These are phyloP conservation scores for Pythium guiyangense DNA, from an alignment of 352 stramenopile genomes.

Conservation along the genomic window DNA sequence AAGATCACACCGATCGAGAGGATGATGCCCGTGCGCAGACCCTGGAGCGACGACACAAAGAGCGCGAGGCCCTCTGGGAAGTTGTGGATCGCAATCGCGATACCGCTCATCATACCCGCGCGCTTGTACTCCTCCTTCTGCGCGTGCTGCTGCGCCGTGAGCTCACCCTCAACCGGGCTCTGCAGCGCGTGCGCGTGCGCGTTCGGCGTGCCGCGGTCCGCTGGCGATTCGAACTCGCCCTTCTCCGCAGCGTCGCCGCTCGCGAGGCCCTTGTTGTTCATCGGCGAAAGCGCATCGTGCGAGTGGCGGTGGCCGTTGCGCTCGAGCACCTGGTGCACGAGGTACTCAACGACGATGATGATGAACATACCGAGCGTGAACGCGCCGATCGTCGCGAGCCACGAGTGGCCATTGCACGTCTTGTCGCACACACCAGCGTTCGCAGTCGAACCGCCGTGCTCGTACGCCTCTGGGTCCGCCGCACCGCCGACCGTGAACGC, in stretches of 20 bases:
- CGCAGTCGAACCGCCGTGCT: constrained; percentile 35
- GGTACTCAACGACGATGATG: constrained; percentile 60
- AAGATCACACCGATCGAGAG: constrained; percentile 94
- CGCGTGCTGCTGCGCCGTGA: constrained; percentile 1
- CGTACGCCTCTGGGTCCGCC: constrained; percentile 61
- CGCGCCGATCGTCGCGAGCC: constrained; percentile 42
- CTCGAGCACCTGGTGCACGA: constrained; percentile 52
- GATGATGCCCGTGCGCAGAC: constrained; percentile 81
- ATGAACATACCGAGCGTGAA: constrained; percentile 61
- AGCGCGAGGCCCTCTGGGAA: constrained; percentile 95
- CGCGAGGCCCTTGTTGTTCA: constrained; percentile 17
- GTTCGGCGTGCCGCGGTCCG: too few species aligned
- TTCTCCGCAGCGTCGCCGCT: too few species aligned
- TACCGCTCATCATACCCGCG: constrained; percentile 87
- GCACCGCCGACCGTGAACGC: constrained; percentile 46
- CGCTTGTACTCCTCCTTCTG: constrained; percentile 46
- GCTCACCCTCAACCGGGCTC: neutral
- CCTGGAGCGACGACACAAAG: constrained; percentile 90
- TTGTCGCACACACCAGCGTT: constrained; percentile 48
- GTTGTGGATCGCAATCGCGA: constrained; percentile 96
- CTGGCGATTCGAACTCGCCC: too few species aligned
- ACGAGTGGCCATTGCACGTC: constrained; percentile 52
- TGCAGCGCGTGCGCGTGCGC: neutral
- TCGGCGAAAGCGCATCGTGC: constrained; percentile 19
- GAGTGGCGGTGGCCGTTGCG: constrained; percentile 22